Evolutionary conservation across 1,284 basidiomycete species (phyloP).

Genomic region (Puccinia hordei): DNA sequence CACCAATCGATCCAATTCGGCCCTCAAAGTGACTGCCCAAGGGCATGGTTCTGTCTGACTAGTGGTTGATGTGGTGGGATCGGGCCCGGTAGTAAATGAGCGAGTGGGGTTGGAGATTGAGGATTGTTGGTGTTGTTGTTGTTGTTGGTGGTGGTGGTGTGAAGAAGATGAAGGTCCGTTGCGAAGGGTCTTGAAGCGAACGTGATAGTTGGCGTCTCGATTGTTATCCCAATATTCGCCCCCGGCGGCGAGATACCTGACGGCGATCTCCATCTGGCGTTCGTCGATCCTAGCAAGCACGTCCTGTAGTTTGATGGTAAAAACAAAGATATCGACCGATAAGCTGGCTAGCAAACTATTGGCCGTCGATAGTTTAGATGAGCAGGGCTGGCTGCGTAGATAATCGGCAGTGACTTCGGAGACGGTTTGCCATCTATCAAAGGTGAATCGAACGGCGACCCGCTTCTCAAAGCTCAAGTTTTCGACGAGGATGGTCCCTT

Average conservation of each 20-base stretch:
- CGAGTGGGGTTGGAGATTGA: no score
- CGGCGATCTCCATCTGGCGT: constrained; percentile 70
- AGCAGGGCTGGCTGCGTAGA: constrained; percentile 61
- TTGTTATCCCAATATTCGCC: constrained; percentile 64
- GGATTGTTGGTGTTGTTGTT: neutral
- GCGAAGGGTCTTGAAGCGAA: constrained; percentile 59
- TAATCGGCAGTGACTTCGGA: constrained; percentile 63
- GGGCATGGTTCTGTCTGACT: neutral
- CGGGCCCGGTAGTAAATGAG: no score
- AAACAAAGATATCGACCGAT: constrained; percentile 62
- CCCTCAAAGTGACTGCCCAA: constrained; percentile 60
- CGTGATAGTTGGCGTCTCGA: constrained; percentile 61
- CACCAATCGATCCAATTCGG: constrained; percentile 63
- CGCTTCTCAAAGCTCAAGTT: constrained; percentile 65
- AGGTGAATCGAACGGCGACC: constrained; percentile 64
- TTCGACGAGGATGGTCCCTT: constrained; percentile 63
- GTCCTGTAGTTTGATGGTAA: constrained; percentile 71
- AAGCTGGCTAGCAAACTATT: no score
- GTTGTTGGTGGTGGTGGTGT: neutral
- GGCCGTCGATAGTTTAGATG: no score
- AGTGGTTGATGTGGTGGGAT: neutral
- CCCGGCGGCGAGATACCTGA: constrained; percentile 64
- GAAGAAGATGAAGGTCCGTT: neutral
- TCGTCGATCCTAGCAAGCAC: constrained; percentile 70
- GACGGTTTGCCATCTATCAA: constrained; percentile 66